These are phyloP conservation scores for Sarocladiaceae sp. DNA, from an alignment of 2,329 filamentous ascomycete genomes.

Conservation along the genomic window DNA sequence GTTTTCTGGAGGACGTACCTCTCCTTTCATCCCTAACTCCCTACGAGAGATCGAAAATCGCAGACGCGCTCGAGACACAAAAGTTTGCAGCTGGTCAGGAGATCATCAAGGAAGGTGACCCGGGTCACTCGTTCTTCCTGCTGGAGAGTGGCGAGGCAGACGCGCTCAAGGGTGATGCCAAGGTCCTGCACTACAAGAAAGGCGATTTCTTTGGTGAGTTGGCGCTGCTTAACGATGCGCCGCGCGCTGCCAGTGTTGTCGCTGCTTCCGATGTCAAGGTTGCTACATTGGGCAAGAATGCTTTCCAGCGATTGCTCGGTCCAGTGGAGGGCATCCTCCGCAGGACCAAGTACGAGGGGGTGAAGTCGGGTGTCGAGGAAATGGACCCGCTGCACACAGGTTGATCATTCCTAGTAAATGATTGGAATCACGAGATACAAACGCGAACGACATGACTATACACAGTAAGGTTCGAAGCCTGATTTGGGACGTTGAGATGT, in stretches of 20 bases:
- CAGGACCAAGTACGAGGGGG: slow-evolving; percentile 59
- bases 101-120: slow-evolving; percentile 89
- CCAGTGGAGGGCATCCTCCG: slow-evolving; percentile 94
- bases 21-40: slow-evolving; percentile 75
- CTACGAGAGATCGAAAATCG: slow-evolving; percentile 96
- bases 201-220: slow-evolving; percentile 98
- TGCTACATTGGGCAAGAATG: slow-evolving; percentile 84
- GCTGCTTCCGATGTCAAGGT: slow-evolving; percentile 86
- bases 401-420: slow-evolving; percentile 13
- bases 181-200: slow-evolving; percentile 77
- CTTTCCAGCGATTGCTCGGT: slow-evolving; percentile 87
- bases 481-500: too few relatives aligned
- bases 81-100: slow-evolving; percentile 74
- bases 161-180: slow-evolving; percentile 71
- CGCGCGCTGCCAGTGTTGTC: slow-evolving; percentile 82
- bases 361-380: slow-evolving; percentile 57
- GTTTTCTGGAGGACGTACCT: slow-evolving; percentile 89
- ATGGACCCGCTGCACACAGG: slow-evolving; percentile 56
- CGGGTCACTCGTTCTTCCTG: slow-evolving; percentile 85
- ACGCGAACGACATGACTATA: background rate
- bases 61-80: slow-evolving; percentile 86
- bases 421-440: background rate
- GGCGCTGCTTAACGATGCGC: slow-evolving; percentile 86
- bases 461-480: background rate
- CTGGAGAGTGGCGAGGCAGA: slow-evolving; percentile 82